phyloP scores from a whole-genome alignment of 176 grass and related monocot species.

The Ensete glaucum region DNA sequence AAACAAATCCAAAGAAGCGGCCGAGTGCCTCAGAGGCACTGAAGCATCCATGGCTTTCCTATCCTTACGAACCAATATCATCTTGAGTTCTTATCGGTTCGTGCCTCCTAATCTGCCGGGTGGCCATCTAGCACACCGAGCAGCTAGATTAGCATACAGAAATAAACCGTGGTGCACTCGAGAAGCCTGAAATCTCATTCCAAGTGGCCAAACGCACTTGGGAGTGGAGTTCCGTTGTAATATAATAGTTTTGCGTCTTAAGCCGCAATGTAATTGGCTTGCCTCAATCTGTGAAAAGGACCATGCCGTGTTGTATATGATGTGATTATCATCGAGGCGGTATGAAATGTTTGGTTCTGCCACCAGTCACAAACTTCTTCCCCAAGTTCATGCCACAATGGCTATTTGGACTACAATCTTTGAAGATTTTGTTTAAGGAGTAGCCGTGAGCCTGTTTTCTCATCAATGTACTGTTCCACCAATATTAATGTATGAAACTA shows the following conservation, averaged over 20 bases:
- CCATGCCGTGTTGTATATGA: constrained; percentile 20
- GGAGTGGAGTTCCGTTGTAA: not conserved
- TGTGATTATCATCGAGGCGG: constrained; percentile 15
- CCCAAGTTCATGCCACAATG: not conserved
- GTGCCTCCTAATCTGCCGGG: too few species aligned
- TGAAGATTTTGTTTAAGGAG: not conserved
- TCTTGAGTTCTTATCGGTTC: not conserved
- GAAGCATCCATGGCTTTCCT: constrained; percentile 21
- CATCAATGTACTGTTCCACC: not conserved
- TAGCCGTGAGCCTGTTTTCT: not conserved
- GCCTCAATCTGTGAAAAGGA: not conserved
- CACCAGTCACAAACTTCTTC: not conserved
- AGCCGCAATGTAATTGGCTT: not conserved
- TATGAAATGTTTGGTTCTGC: not conserved
- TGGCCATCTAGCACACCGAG: not conserved
- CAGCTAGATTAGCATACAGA: not conserved
- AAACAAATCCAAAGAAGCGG: constrained; percentile 16
- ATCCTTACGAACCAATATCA: constrained; percentile 21
- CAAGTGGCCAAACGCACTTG: not conserved
- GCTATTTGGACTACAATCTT: not conserved
- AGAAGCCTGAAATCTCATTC: not conserved
- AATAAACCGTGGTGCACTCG: not conserved
- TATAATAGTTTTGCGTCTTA: not conserved
- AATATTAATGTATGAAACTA: too few species aligned
- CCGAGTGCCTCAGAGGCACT: constrained; percentile 17